Base-by-base conservation (phyloP, 768 basidiomycete genomes). In the Omphalotus guepiniiformis region DNA sequence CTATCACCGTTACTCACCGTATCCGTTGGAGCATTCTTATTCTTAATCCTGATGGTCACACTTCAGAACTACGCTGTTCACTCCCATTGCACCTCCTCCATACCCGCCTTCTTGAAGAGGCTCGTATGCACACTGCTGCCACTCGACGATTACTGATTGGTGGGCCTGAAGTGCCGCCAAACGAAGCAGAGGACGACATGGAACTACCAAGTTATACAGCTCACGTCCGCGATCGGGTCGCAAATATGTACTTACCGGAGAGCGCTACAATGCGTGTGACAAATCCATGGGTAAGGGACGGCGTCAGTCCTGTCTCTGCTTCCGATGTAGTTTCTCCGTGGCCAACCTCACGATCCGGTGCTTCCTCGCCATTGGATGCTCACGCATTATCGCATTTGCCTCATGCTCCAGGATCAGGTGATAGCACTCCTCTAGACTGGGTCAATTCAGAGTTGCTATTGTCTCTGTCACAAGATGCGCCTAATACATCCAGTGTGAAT, bases 21-120 rank as follows among this genome's bases (percentile, higher is more conserved):
- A 76, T 97, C 55, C 78, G 85, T 30, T 90, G 88, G 88, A 78
- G 63, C 13, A 85, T 91, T 52, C 70, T 83, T 43, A 85, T 94
- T 58, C 74, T 74, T 53, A 98, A 97, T 61, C 73, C 75, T 6
- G 95, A 97, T 60, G 93, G 93, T 0, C 95, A 97, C 61, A 85
- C 83, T 2, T 94, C 92, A 7, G 93, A 97, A 63, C 74, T 98
- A n/a, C 83, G 93, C 13, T 97, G 95, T 64, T 93, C 93, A 1
- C 74, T 97, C 4, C 95, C 95, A 0, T 66, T 98, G 27, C 81
- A 89, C 58, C 75, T 98, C 39, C 83, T 97, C 19, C 85, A 93
- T 54, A 61, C 76, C 49, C 72, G 78, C 11, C 68, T 95, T 1
- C 72, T 88, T 13, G 74, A 83, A 12, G 93, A 96, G 61, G 86